Evolutionary conservation across 768 basidiomycete genomes (phyloP).

Genomic region (Goffeauzyma gilvescens): DNA sequence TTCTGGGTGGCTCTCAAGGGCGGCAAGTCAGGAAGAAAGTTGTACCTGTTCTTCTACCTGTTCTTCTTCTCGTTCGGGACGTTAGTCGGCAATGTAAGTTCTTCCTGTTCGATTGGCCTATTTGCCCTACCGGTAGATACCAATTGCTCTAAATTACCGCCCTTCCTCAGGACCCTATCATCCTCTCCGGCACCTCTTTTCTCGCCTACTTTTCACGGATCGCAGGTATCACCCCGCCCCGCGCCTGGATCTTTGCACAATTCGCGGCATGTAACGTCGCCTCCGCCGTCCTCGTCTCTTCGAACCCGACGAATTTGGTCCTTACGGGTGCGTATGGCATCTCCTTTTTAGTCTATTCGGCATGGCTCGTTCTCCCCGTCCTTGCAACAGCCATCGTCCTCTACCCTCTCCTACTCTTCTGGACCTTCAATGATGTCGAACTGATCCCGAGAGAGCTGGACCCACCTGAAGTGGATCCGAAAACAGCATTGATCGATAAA

Average conservation of each 20-base stretch:
- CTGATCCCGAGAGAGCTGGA: slow-evolving; percentile 20
- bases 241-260: slow-evolving; percentile 36
- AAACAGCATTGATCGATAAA: slow-evolving; percentile 52
- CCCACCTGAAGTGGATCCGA: slow-evolving; percentile 34
- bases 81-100: slow-evolving; percentile 53
- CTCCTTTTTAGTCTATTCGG: slow-evolving; percentile 57
- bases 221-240: slow-evolving; percentile 35
- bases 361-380: slow-evolving; percentile 66
- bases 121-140: neutral
- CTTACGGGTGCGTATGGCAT: slow-evolving; percentile 69
- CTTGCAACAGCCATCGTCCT: slow-evolving; percentile 44
- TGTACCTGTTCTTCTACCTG: slow-evolving; percentile 64
- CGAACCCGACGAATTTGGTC: slow-evolving; percentile 87
- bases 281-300: slow-evolving; percentile 49
- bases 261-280: slow-evolving; percentile 58
- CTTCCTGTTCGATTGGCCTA: no score
- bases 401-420: slow-evolving; percentile 36
- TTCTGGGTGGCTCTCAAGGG: slow-evolving; percentile 73
- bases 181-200: slow-evolving; percentile 78
- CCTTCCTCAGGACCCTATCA: slow-evolving; percentile 52
- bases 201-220: slow-evolving; percentile 69
- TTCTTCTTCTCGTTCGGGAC: slow-evolving; percentile 62
- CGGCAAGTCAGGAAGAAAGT: slow-evolving; percentile 46
- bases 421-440: slow-evolving; percentile 11
- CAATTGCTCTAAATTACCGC: no score